These are phyloP conservation scores for Salvia hispanica DNA, from an alignment of 257 asterid genomes.

Conservation along the genomic window DNA sequence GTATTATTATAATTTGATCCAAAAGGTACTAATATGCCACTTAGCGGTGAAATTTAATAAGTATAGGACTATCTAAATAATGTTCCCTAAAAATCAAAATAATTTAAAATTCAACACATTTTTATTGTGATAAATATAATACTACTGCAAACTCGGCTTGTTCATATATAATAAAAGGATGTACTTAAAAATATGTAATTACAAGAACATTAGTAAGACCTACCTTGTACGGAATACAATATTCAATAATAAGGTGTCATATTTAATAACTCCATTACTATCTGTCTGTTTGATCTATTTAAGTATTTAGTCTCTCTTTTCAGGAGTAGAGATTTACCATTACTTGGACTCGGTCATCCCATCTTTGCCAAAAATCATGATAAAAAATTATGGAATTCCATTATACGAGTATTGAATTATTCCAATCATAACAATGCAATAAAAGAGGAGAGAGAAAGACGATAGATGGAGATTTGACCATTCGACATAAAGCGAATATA, in stretches of 20 bases:
- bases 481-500: not conserved
- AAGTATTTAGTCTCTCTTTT: not conserved
- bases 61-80: no score
- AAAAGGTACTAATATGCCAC: no score
- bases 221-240: constrained; percentile 4
- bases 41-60: no score
- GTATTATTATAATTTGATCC: not conserved
- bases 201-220: no score
- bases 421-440: constrained; percentile 1
- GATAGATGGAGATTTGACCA: not conserved
- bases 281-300: not conserved
- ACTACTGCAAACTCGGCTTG: no score
- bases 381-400: constrained; percentile 15
- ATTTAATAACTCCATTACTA: not conserved
- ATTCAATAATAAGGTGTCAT: not conserved
- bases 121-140: no score
- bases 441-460: not conserved
- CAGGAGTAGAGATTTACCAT: not conserved
- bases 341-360: constrained; percentile 8
- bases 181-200: no score
- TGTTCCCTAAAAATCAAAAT: no score
- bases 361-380: constrained; percentile 2
- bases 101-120: no score
- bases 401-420: constrained; percentile 1
- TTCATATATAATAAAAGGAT: no score